Conservation (phyloP, 345 rosid species). For the Nephelium lappaceum region DNA sequence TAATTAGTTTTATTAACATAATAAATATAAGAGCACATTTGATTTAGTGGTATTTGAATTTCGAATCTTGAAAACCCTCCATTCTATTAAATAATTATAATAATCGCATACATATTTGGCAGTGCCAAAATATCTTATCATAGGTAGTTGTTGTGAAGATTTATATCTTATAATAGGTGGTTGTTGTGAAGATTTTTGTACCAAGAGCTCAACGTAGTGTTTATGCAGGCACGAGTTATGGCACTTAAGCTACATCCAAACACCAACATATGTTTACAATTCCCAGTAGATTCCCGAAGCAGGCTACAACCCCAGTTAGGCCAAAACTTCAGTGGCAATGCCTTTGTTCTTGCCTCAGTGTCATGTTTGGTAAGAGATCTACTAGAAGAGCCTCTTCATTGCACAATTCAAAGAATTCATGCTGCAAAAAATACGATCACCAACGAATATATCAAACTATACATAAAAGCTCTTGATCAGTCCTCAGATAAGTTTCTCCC, state of each 20-base stretch:
- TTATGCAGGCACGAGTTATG: constrained; percentile 23
- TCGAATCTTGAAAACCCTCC: too few relatives aligned
- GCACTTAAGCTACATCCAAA: constrained; percentile 10
- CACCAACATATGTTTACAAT: constrained; percentile 30
- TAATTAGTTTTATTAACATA: too few relatives aligned
- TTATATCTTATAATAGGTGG: too few relatives aligned
- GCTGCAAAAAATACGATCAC: constrained; percentile 18
- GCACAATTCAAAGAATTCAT: constrained; percentile 23
- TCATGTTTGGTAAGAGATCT: constrained; percentile 19
- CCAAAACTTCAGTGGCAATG: constrained; percentile 27
- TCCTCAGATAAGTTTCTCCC: constrained; percentile 29
- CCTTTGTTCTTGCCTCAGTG: constrained; percentile 30
- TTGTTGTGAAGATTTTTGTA: not conserved
- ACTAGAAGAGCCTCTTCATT: constrained; percentile 18
- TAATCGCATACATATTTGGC: too few relatives aligned
- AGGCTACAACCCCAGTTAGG: constrained; percentile 22
- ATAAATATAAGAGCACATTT: not conserved
- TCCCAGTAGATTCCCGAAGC: constrained; percentile 27
- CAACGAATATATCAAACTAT: constrained; percentile 23
- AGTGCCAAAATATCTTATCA: not conserved
- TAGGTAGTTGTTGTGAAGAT: not conserved
- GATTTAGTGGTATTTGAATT: too few relatives aligned
- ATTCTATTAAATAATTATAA: too few relatives aligned
- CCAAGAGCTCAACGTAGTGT: not conserved
- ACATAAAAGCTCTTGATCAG: constrained; percentile 19